Evolutionary conservation across 352 stramenopile genomes (phyloP).

Genomic region (Phytopythium boreale): DNA sequence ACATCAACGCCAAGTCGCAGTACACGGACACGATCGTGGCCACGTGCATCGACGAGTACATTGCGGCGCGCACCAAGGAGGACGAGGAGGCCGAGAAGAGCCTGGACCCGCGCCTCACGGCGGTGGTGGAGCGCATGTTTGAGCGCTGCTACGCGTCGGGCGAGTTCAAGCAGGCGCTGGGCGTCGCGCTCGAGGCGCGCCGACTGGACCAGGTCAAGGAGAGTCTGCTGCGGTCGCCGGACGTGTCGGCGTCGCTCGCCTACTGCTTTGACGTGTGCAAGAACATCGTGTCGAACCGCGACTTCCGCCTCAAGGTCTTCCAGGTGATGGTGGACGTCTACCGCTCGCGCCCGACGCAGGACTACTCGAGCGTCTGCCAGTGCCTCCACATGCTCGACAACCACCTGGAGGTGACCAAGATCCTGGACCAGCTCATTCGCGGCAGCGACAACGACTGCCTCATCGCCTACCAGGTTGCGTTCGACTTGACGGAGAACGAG

Average conservation of each 20-base stretch:
- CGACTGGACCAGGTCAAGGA: conserved; percentile 93
- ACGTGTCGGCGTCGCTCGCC: conserved; percentile 73
- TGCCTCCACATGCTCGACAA: conserved; percentile 90
- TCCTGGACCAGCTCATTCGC: conserved; percentile 86
- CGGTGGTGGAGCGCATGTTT: conserved; percentile 98
- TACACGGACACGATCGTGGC: conserved; percentile 98
- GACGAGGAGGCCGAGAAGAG: conserved; percentile 69
- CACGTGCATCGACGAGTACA: conserved; percentile 98
- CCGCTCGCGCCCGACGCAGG: conserved; percentile 48
- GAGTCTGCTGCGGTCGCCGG: conserved; percentile 81
- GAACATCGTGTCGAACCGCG: conserved; percentile 89
- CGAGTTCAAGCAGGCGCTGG: conserved; percentile 95
- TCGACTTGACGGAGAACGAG: conserved; percentile 97
- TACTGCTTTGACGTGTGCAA: conserved; percentile 95
- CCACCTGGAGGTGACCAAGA: conserved; percentile 78
- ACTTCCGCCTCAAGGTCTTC: conserved; percentile 95
- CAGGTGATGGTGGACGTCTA: conserved; percentile 89
- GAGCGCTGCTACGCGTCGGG: conserved; percentile 94
- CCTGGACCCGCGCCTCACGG: conserved; percentile 90
- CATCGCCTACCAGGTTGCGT: conserved; percentile 97
- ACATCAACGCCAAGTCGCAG: conserved; percentile 90
- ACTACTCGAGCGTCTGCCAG: conserved; percentile 79
- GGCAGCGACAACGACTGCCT: conserved; percentile 72
- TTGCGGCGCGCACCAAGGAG: conserved; percentile 80
- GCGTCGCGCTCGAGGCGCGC: conserved; percentile 95